A percentile compares a stretch with the other conserved stretches of the same genome.
Conservation (phyloP, 2,329 filamentous ascomycete genomes). For the Periconia sp. region DNA sequence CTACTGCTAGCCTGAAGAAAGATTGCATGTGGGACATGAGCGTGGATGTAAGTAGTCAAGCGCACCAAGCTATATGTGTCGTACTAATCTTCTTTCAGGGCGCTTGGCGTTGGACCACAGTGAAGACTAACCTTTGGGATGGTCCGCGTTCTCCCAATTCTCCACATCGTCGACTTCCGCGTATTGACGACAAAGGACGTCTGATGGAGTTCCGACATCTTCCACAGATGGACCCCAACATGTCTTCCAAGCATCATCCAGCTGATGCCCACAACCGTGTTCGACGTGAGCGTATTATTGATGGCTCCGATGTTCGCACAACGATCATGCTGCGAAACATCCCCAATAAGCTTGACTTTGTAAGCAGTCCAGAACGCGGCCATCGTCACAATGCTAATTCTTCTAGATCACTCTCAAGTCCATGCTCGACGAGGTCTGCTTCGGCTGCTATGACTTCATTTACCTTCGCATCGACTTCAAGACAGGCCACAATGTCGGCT, state of each 20-base stretch:
- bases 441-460: slow-evolving; percentile 90
- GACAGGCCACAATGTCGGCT: slow-evolving; percentile 74
- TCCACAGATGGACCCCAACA: slow-evolving; percentile 5
- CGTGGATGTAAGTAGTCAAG: slow-evolving; percentile 18
- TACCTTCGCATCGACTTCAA: slow-evolving; percentile 80
- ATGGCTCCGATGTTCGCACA: slow-evolving; percentile 57
- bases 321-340: slow-evolving; percentile 93
- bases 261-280: slow-evolving; percentile 48
- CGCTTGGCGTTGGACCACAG: slow-evolving; percentile 25
- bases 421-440: slow-evolving; percentile 78
- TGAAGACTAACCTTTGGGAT: slow-evolving; percentile 22
- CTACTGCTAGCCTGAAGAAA: slow-evolving; percentile 21
- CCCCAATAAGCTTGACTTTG: slow-evolving; percentile 82
- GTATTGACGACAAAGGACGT: slow-evolving; percentile 28
- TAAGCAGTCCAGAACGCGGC: slow-evolving; percentile 42
- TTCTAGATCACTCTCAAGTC: slow-evolving; percentile 63
- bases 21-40: slow-evolving; percentile 18
- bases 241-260: slow-evolving; percentile 19
- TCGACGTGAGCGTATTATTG: slow-evolving; percentile 42
- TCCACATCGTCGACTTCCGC: slow-evolving; percentile 26
- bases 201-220: slow-evolving; percentile 23
- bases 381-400: slow-evolving; percentile 22
- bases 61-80: too few species aligned
- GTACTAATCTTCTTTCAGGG: slow-evolving; percentile 24
- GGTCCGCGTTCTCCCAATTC: slow-evolving; percentile 26